Base-by-base conservation (phyloP, 495 filamentous ascomycete species). In the Geoglossum glabrum region DNA sequence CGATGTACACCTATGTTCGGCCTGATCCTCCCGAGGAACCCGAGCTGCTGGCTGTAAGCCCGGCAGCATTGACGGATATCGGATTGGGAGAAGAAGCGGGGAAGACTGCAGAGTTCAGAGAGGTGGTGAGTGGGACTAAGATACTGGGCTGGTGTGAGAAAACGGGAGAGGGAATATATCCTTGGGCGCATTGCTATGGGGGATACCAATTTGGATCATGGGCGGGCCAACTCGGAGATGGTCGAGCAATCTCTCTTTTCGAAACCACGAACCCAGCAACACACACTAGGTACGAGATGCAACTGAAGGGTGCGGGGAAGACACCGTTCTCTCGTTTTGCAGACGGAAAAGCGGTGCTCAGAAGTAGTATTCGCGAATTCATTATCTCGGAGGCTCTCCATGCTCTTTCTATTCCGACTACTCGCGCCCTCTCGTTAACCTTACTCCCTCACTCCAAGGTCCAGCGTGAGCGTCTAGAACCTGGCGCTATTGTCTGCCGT, bases 101-200 rank as follows among this genome's bases (percentile, higher is more conserved):
- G 55, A 66, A 79, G 43, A 85, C 76, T 1, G 69, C 81, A n/a
- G 81, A 86, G 9, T 97, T 98, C 72, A 75, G 79, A 60, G 72
- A 79, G 9, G 72, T 84, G 5, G 83, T 90, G 19, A 78, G 83
- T 0, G 92, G 92, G 2, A 96, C 95, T 66, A 80, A 80, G 63
- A 75, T 93, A 46, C 50, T 72, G 25, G 64, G 66, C 21, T 69
- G 68, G 63, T 73, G 83, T 61, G 70, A 67, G 23, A 28, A 58
- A 68, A 76, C 38, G 76, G 76, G 70, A 67, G 71, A 84, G 62
- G 75, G 78, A 4, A 80, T 90, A 36, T 96, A 97, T 66, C 93
- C 92, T 13, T 98, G 92, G 92, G 88, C 93, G 34, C 90, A 96
- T 70, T 96, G 90, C 67, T 98, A 98, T 70, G 92, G 92, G 57